Evolutionary conservation across 2,329 filamentous ascomycete species (phyloP), one percentile per base, ranked within the genome.

Genomic region (Penicillium sclerotigenum): DNA sequence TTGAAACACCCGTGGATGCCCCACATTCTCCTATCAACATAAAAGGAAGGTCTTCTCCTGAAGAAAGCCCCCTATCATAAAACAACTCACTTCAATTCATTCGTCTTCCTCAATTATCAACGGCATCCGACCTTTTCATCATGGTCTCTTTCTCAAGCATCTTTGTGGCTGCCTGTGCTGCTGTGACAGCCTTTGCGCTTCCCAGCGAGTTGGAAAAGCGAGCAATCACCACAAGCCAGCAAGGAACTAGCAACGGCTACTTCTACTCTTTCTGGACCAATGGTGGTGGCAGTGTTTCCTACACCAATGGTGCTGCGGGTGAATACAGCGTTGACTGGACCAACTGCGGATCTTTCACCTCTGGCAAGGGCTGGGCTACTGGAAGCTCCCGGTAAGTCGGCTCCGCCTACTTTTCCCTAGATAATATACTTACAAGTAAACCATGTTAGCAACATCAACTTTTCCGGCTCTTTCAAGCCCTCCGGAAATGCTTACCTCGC

Each of bases 301-400:
- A 81, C 67, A 77, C 64, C 52, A 81, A 81, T 65, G 72, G 73
- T 2, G 62, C 64, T 5, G 72, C 61, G 3, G 80, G 79, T 1
- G 64, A 71, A 28, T 83, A 82, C 71, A 74, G 64, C 33, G 72
- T 79, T 0, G 64, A 61, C 34, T 83, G 81, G 81, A 66, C 59
- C 41, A 73, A 74, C 45, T 71, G 68, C 24, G 81, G 80, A 33
- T 82, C 84, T 73, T 80, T 83, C 43, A 81, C 83, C 31, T 80
- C 75, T 56, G 83, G 83, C 31, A 85, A 84, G 71, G 83, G 83
- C 37, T 85, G 82, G 81, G 78, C 78, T 54, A 77, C 81, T 18
- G 82, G 82, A 43, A 76, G 68, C 56, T 69, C 73, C 29, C 74
- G 79, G 80, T 83, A 75, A 56, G 71, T 58, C 6, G 4, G 28